These are phyloP conservation scores for Pseudogymnoascus sp. DNA, from an alignment of 2,329 filamentous ascomycete species.

Conservation along the genomic window DNA sequence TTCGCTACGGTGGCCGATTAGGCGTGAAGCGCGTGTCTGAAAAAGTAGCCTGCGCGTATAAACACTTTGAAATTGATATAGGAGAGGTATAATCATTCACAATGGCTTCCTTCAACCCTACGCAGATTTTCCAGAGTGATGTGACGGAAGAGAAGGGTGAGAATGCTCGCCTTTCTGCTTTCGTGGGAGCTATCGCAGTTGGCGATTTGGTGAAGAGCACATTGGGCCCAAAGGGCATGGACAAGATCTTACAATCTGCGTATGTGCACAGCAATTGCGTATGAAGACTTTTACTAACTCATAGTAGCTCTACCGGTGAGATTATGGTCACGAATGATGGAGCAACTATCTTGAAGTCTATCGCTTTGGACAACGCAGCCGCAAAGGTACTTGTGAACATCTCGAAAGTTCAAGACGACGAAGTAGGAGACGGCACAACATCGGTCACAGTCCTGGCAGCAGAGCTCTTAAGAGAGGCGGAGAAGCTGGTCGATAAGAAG, in stretches of 20 bases:
- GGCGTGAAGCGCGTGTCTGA: conserved; percentile 9
- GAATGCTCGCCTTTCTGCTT: conserved; percentile 97
- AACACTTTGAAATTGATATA: conserved; percentile 8
- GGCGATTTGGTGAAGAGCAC: conserved; percentile 97
- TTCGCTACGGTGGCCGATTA: conserved; percentile 10
- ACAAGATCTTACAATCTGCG: conserved; percentile 96
- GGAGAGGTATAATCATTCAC: conserved; percentile 13
- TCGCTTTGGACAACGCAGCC: conserved; percentile 95
- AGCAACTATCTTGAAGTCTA: conserved; percentile 95
- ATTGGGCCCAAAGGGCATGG: conserved; percentile 95
- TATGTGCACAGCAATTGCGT: conserved; percentile 40
- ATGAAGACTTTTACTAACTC: conserved; percentile 26
- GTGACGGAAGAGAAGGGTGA: conserved; percentile 97
- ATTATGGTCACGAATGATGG: conserved; percentile 99
- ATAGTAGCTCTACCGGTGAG: conserved; percentile 75
- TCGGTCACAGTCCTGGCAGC: conserved; percentile 95
- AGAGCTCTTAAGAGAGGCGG: conserved; percentile 89
- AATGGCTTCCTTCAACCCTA: conserved; percentile 66
- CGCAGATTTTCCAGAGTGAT: conserved; percentile 96
- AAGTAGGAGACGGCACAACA: conserved; percentile 95
- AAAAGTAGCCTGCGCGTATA: conserved; percentile 10
- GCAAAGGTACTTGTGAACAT: conserved; percentile 99
- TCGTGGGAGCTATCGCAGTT: conserved; percentile 95
- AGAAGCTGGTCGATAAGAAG: conserved; percentile 95
- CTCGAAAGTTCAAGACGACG: conserved; percentile 97